These are phyloP conservation scores for Nepenthes alata DNA, from an alignment of 179 eudicot species.

Conservation along the genomic window DNA sequence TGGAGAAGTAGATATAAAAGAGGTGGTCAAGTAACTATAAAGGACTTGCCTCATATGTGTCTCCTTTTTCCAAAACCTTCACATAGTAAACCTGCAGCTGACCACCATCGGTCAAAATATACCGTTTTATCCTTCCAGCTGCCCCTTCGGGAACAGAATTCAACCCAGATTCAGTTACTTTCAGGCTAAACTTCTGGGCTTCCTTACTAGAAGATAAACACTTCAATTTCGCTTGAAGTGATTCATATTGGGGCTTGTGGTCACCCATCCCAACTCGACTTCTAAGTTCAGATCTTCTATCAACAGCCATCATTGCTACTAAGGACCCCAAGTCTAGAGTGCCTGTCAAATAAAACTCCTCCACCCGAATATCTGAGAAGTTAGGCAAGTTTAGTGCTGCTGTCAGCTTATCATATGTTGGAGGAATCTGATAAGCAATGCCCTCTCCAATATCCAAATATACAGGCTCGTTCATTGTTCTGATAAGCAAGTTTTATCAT, in stretches of 20 bases:
- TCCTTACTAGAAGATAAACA: slow-evolving; percentile 36
- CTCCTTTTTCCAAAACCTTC: slow-evolving; percentile 95
- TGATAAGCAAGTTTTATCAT: slow-evolving; percentile 20
- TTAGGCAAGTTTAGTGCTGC: slow-evolving; percentile 59
- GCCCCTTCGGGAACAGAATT: slow-evolving; percentile 88
- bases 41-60: slow-evolving; percentile 72
- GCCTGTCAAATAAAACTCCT: slow-evolving; percentile 72
- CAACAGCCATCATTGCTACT: slow-evolving; percentile 80
- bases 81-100: slow-evolving; percentile 76
- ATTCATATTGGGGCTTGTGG: slow-evolving; percentile 60
- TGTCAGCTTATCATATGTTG: slow-evolving; percentile 65
- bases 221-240: slow-evolving; percentile 79
- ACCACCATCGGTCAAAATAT: slow-evolving; percentile 71
- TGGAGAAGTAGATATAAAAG: not conserved
- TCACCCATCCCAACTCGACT: slow-evolving; percentile 67
- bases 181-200: slow-evolving; percentile 50
- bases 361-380: slow-evolving; percentile 63
- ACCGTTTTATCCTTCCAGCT: slow-evolving; percentile 72
- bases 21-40: not conserved
- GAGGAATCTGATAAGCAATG: slow-evolving; percentile 75
- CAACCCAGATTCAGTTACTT: slow-evolving; percentile 60
- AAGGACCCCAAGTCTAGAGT: slow-evolving; percentile 87
- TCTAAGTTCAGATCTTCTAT: slow-evolving; percentile 48
- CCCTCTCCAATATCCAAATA: slow-evolving; percentile 83
- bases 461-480: slow-evolving; percentile 51